Base-by-base conservation (phyloP, 306 rosid genomes). In the Benincasa hispida region DNA sequence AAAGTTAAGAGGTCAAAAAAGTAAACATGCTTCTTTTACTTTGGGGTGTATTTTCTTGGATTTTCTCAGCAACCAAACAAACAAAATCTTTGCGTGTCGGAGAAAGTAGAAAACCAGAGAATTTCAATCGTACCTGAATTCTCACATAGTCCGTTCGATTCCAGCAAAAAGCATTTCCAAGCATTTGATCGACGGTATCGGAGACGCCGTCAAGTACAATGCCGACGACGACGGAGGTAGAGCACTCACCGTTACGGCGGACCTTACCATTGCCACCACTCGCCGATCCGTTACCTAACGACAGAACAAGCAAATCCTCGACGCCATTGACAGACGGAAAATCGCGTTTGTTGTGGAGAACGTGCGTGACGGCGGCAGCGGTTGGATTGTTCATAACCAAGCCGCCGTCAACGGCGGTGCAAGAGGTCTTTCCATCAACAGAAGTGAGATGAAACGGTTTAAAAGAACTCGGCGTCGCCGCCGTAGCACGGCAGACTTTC, bases 341-440 rank as follows among this genome's bases (percentile, higher is more conserved):
- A 70, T 94, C 96, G 11, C 96, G 99, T 82, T 92, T 91, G 87
- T 92, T 94, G 81, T 92, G 93, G 25, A 94, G 92, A 42, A 87
- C 99, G 84, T 94, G 99, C 21, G 96, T 94, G 9, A 94, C 96
- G 0, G 97, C 95, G 0, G 99, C 99, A 2, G 97, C 92, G 18
- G 99, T 86, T 0, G 99, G 97, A 59, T 94, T 94, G 86, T 94
- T 94, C 99, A 94, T 94, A 7, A 94, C 99, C 12, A 94, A 82
- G 5, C 99, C 97, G 7, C 97, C 99, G 88, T 92, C 96, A 0
- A 94, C 82, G 82, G 96, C 97, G 28, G 87, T 72, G 89, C 97
- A 94, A 5, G 91, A 79, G 1, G 95, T 94, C 65, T 89, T 94
- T 0, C 93, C 93, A 82, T 94, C 96, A 10, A 87, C 84, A 51